These are phyloP conservation scores for Globisporangium takayamanum DNA, from an alignment of 352 stramenopile species.

Conservation along the genomic window DNA sequence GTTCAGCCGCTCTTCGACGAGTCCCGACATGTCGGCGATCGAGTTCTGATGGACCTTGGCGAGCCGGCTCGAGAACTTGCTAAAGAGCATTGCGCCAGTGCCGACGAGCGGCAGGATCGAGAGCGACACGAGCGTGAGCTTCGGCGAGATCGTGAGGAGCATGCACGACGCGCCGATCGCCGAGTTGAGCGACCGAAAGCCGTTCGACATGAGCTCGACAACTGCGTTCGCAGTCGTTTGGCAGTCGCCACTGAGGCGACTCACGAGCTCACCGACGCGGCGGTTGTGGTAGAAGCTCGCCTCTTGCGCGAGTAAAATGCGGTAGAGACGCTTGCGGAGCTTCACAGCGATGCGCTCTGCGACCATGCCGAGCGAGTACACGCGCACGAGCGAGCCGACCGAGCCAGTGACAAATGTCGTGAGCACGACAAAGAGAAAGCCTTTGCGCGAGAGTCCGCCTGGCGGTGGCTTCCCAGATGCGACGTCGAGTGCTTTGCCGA, in stretches of 20 bases:
- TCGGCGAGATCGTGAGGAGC: conserved; percentile 86
- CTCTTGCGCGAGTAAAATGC: conserved; percentile 72
- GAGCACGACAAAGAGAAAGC: conserved; percentile 82
- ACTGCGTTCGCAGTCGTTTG: conserved; percentile 86
- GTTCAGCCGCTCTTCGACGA: conserved; percentile 84
- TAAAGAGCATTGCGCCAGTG: conserved; percentile 76
- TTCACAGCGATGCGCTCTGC: conserved; percentile 77
- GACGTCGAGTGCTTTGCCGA: conserved; percentile 86
- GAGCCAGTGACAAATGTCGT: conserved; percentile 81
- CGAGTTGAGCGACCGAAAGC: conserved; percentile 86
- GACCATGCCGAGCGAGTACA: conserved; percentile 87
- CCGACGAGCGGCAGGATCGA: conserved; percentile 75
- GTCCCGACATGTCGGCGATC: conserved; percentile 62
- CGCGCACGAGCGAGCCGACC: conserved; percentile 81
- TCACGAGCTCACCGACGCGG: conserved; percentile 85
- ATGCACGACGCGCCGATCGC: conserved; percentile 84
- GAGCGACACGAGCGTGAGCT: conserved; percentile 85
- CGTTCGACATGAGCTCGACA: conserved; percentile 81
- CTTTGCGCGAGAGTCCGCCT: conserved; percentile 66
- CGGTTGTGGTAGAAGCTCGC: conserved; percentile 77
- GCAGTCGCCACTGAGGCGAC: conserved; percentile 80
- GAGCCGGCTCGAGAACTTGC: conserved; percentile 74
- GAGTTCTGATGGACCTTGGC: conserved; percentile 77
- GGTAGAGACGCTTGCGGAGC: conserved; percentile 72
- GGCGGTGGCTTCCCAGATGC: conserved; percentile 69